These are phyloP conservation scores for Candida tunisiensis DNA, from an alignment of 1,139 yeast genomes.

Conservation along the genomic window DNA sequence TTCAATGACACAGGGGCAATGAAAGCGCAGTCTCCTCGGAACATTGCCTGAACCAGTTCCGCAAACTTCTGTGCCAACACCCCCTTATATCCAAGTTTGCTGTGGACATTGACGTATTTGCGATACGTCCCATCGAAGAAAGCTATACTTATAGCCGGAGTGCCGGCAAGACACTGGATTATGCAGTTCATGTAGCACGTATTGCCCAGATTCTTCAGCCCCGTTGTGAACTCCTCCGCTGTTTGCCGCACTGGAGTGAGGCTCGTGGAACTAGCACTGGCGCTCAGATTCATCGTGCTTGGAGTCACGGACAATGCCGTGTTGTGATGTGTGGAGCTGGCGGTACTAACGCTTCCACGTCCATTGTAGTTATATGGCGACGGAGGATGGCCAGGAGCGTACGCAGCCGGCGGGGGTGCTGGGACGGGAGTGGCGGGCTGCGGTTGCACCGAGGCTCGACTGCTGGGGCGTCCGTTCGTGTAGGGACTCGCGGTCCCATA, in stretches of 20 bases:
- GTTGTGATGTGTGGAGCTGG: no score
- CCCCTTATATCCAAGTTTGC: slow-evolving; percentile 74
- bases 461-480: no score
- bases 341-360: no score
- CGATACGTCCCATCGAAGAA: slow-evolving; percentile 44
- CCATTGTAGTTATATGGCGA: no score
- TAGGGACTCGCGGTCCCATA: no score
- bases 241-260: not conserved
- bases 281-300: no score
- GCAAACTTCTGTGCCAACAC: slow-evolving; percentile 62
- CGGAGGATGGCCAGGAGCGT: no score
- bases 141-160: slow-evolving; percentile 28
- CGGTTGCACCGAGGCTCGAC: no score
- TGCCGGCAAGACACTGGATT: slow-evolving; percentile 59
- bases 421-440: no score
- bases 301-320: no score
- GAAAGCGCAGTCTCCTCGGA: slow-evolving; percentile 28
- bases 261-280: slow-evolving; percentile 1
- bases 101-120: slow-evolving; percentile 56
- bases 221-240: slow-evolving; percentile 24
- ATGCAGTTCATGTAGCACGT: slow-evolving; percentile 92
- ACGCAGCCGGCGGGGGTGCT: no score
- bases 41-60: slow-evolving; percentile 42
- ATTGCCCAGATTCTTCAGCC: slow-evolving; percentile 71
- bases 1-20: slow-evolving; percentile 45